Evolutionary conservation across 2,329 filamentous ascomycete species (phyloP).

Genomic region (Diaporthe caulivora): DNA sequence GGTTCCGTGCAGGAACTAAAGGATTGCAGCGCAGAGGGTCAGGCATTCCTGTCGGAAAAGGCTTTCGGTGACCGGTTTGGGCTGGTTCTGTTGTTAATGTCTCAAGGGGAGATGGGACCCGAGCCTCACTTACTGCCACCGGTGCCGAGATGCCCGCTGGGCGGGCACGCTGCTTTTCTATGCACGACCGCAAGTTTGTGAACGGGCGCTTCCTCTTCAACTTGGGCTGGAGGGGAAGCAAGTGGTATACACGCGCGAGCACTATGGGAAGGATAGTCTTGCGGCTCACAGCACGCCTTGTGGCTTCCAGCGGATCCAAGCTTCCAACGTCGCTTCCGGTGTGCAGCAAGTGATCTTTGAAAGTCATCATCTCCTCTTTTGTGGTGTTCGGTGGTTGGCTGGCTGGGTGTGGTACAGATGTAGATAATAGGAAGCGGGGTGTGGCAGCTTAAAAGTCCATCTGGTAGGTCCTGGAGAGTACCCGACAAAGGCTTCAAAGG

Average conservation of each 20-base stretch:
- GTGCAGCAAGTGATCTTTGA: not conserved
- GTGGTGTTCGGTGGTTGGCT: not conserved
- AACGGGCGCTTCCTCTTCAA: constrained; percentile 14
- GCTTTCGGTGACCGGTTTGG: not conserved
- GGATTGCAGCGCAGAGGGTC: constrained; percentile 17
- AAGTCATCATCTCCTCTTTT: constrained; percentile 13
- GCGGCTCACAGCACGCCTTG: not conserved
- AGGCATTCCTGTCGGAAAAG: not conserved
- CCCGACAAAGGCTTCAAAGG: not conserved
- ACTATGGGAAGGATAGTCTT: constrained; percentile 17
- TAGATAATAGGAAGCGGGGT: not conserved
- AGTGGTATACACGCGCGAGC: constrained; percentile 14
- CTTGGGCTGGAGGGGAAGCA: not conserved
- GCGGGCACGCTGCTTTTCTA: not conserved
- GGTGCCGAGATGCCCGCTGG: not conserved
- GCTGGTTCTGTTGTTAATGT: not conserved
- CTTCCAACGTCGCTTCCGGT: not conserved
- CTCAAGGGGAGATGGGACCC: not conserved
- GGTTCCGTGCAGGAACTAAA: not conserved
- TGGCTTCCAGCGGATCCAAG: not conserved
- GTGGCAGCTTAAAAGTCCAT: not conserved
- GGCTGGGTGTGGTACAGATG: not conserved
- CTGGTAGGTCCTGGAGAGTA: not conserved
- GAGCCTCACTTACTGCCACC: not conserved
- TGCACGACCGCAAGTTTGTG: not conserved